A percentile compares a stretch with the other conserved stretches of the same genome.
phyloP scores from a whole-genome alignment of 2,329 filamentous ascomycete species.

The Clonostachys rosea region DNA sequence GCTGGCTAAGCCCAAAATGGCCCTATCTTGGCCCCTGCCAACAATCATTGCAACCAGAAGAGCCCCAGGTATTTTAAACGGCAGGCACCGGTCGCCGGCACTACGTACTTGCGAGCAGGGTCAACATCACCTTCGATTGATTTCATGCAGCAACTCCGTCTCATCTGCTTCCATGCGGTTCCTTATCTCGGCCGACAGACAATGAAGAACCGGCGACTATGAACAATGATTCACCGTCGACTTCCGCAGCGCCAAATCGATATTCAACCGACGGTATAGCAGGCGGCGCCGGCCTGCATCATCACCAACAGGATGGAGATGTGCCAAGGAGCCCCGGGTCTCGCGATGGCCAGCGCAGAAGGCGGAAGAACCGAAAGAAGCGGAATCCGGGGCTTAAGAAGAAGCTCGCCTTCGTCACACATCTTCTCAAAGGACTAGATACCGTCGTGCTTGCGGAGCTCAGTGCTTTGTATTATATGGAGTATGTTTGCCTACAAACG shows the following conservation, averaged over 20 bases:
- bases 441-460: slow-evolving; percentile 60
- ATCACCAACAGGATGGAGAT: background rate
- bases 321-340: background rate
- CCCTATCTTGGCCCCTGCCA: no score
- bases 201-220: slow-evolving; percentile 27
- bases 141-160: no score
- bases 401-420: slow-evolving; percentile 56
- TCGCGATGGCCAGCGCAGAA: slow-evolving; percentile 13
- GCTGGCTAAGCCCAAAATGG: no score
- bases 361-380: slow-evolving; percentile 27
- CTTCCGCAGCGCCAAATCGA: slow-evolving; percentile 26
- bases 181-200: background rate
- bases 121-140: no score
- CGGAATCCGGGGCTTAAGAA: slow-evolving; percentile 40
- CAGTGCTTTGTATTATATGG: slow-evolving; percentile 65
- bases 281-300: no score
- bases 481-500: slow-evolving; percentile 40
- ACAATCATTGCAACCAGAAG: no score
- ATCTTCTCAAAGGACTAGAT: slow-evolving; percentile 58
- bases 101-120: no score
- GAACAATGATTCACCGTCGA: slow-evolving; percentile 44
- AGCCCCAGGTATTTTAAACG: no score
- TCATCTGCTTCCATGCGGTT: no score
- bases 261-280: slow-evolving; percentile 4
- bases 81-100: no score